Evolutionary conservation across 768 basidiomycete genomes (phyloP), one percentile per base, ranked within the genome.

Genomic region (Megacollybia marginata): DNA sequence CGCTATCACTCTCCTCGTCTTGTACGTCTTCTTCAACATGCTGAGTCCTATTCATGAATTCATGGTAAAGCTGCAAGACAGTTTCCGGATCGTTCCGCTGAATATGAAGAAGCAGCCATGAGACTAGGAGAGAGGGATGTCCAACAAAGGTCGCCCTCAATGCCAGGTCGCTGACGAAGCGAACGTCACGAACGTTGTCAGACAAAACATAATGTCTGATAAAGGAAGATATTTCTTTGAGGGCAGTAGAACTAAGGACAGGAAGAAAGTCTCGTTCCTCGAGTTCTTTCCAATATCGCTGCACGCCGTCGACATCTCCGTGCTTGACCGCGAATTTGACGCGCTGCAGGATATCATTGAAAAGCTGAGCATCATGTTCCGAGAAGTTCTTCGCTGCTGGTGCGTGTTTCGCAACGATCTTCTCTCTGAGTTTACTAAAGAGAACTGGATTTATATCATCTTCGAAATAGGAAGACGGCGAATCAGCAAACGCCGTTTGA

Each of bases 251-350:
- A 18, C 38, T 40, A 40, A 40, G 38, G 38, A 40, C 38, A 40
- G 13, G 38, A 18, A 40, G 18, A 40, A 40, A 40, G 4, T 40
- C 38, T 40, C 18, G 38, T 8, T 40, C 38, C 15, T 15, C 13
- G 38, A 40, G 15, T 15, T 40, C 38, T 5, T 15, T 15, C 15
- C 13, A 18, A 40, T 2, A 40, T 13, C 38, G 38, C 5, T 40
- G 38, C 8, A 40, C 23, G 23, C 23, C 23, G 38, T 51, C 53
- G 54, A 19, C 57, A 52, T 20, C 59, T 54, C 9, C 58, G 56
- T 32, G 60, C 55, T 18, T 53, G 57, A 40, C 38, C 38, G 38
- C 38, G 18, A 40, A 15, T 15, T 18, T 13, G 38, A 40, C 15
- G 5, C 38, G 38, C 38, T 15, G 38, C 13, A 40, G 38, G 18